Evolutionary conservation across 768 basidiomycete species (phyloP).

Genomic region (Rhodocollybia butyracea): DNA sequence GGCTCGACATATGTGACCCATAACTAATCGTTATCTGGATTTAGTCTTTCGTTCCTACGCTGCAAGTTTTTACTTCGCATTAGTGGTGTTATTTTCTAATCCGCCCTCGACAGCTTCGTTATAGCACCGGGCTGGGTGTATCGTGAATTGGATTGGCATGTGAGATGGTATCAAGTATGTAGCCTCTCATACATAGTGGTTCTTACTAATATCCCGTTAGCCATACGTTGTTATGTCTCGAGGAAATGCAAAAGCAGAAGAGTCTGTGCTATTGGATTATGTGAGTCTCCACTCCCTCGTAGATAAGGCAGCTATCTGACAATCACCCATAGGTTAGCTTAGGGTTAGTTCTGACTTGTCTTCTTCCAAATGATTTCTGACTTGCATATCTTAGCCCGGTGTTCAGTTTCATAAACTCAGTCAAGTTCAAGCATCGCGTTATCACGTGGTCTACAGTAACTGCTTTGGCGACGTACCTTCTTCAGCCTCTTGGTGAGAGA

Average conservation of each 20-base stretch:
- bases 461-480: slow-evolving; percentile 39
- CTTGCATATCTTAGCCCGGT: slow-evolving; percentile 33
- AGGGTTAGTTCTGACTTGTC: slow-evolving; percentile 29
- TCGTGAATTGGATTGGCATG: slow-evolving; percentile 48
- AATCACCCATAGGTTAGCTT: slow-evolving; percentile 47
- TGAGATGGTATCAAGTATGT: slow-evolving; percentile 58
- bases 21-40: neutral
- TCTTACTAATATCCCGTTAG: slow-evolving; percentile 25
- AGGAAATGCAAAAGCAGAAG: slow-evolving; percentile 51
- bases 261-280: slow-evolving; percentile 66
- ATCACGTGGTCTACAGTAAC: slow-evolving; percentile 51
- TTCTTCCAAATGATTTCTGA: neutral
- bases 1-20: neutral
- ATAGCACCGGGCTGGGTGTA: slow-evolving; percentile 49
- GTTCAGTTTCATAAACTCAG: slow-evolving; percentile 38
- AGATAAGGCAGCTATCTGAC: too few species aligned
- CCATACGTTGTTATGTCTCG: slow-evolving; percentile 58
- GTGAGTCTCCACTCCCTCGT: too few species aligned
- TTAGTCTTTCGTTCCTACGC: slow-evolving; percentile 59
- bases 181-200: neutral
- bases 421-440: slow-evolving; percentile 51
- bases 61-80: slow-evolving; percentile 25
- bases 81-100: neutral
- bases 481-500: slow-evolving; percentile 59
- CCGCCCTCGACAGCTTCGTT: slow-evolving; percentile 31